phyloP scores from a whole-genome alignment of 148 eudicot species.

The Heliosperma pusillum region DNA sequence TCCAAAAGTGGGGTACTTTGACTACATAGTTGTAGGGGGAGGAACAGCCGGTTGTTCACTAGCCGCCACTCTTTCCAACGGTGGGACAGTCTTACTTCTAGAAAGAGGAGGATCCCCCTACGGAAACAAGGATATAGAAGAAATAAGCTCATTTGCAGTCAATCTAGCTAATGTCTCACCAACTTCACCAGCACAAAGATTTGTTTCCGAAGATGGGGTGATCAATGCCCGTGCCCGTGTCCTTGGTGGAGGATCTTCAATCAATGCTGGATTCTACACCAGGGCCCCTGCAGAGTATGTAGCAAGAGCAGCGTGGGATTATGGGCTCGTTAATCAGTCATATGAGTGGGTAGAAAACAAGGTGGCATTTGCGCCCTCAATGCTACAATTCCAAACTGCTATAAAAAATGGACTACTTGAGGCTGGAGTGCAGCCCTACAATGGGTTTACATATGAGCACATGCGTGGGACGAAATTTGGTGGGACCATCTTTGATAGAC shows the following conservation, averaged over 20 bases:
- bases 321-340: slow-evolving; percentile 63
- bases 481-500: slow-evolving; percentile 70
- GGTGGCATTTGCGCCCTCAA: slow-evolving; percentile 59
- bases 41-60: slow-evolving; percentile 95
- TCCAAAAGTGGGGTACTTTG: slow-evolving; percentile 21
- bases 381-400: slow-evolving; percentile 68
- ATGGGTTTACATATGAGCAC: slow-evolving; percentile 90
- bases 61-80: slow-evolving; percentile 68
- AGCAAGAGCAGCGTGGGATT: slow-evolving; percentile 62
- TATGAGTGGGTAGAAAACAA: slow-evolving; percentile 87
- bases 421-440: slow-evolving; percentile 74
- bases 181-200: slow-evolving; percentile 66
- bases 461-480: slow-evolving; percentile 89
- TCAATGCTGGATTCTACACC: slow-evolving; percentile 95
- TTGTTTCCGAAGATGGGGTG: slow-evolving; percentile 79
- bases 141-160: slow-evolving; percentile 65
- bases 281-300: slow-evolving; percentile 79
- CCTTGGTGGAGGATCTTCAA: slow-evolving; percentile 78
- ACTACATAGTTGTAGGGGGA: slow-evolving; percentile 87
- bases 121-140: slow-evolving; percentile 53
- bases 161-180: slow-evolving; percentile 63
- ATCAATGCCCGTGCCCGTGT: slow-evolving; percentile 80
- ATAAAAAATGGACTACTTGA: slow-evolving; percentile 67
- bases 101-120: slow-evolving; percentile 94
- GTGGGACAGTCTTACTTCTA: slow-evolving; percentile 60